Evolutionary conservation across 1,139 yeast species (phyloP).

Genomic region (Nakaseomyces bracarensis): DNA sequence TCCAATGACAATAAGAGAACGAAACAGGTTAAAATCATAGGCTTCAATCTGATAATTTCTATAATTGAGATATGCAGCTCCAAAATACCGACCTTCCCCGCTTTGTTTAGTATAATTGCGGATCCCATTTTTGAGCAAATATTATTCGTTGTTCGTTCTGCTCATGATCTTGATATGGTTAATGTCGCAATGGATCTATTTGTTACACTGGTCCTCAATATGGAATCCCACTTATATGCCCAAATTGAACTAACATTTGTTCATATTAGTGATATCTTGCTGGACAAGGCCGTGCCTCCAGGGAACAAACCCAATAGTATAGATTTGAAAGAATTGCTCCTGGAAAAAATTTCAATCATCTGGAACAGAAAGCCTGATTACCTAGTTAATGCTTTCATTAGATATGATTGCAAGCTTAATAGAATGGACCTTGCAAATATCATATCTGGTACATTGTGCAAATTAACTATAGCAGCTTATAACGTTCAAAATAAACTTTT

Average conservation of each 20-base stretch:
- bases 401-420: constrained; percentile 86
- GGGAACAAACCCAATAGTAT: constrained; percentile 4
- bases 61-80: constrained; percentile 77
- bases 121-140: constrained; percentile 76
- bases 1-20: constrained; percentile 69
- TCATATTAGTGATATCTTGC: constrained; percentile 47
- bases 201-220: constrained; percentile 51
- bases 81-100: constrained; percentile 54
- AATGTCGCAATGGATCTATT: constrained; percentile 69
- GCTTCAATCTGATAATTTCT: constrained; percentile 62
- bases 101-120: constrained; percentile 57
- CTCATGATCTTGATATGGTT: constrained; percentile 55
- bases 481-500: constrained; percentile 32
- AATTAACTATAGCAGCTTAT: constrained; percentile 72
- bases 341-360: constrained; percentile 72
- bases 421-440: constrained; percentile 66
- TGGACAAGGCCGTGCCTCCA: constrained; percentile 35
- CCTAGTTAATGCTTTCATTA: constrained; percentile 65
- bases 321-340: constrained; percentile 61
- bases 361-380: constrained; percentile 76
- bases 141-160: constrained; percentile 64
- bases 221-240: constrained; percentile 50
- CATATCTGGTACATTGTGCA: constrained; percentile 60
- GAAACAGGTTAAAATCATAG: constrained; percentile 77
- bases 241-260: constrained; percentile 60